Percentiles rank a stretch among this genome's conserved stretches.
phyloP scores from a whole-genome alignment of 306 rosid species.

The Vigna unguiculata region DNA sequence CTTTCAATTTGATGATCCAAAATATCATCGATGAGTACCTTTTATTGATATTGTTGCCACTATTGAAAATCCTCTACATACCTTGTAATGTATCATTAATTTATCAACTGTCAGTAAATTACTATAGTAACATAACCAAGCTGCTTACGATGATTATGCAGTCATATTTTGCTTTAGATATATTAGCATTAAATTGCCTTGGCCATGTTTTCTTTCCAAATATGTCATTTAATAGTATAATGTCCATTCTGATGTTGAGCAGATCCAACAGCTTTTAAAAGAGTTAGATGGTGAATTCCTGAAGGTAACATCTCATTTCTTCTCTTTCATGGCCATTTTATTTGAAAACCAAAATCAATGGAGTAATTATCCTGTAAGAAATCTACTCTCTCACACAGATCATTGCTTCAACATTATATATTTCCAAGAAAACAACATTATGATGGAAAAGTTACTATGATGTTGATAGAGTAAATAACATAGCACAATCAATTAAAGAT shows the following conservation, averaged over 20 bases:
- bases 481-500: neutral
- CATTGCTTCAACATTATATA: slow-evolving; percentile 7
- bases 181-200: slow-evolving; percentile 6
- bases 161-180: slow-evolving; percentile 11
- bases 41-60: slow-evolving; percentile 1
- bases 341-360: slow-evolving; percentile 3
- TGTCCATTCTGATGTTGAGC: slow-evolving; percentile 50
- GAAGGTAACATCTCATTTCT: slow-evolving; percentile 57
- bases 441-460: neutral
- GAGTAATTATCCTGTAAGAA: neutral
- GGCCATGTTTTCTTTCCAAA: neutral
- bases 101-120: slow-evolving; percentile 18
- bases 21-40: slow-evolving; percentile 5
- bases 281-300: slow-evolving; percentile 88
- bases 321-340: slow-evolving; percentile 30
- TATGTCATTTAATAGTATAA: slow-evolving; percentile 17
- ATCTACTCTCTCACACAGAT: neutral
- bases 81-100: neutral
- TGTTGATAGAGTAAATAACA: neutral
- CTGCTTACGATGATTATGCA: slow-evolving; percentile 17
- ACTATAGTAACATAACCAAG: slow-evolving; percentile 5
- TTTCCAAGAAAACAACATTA: neutral
- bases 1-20: slow-evolving; percentile 31
- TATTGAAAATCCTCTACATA: neutral
- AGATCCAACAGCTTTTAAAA: slow-evolving; percentile 83